These are phyloP conservation scores for Colletotrichum australisinense DNA, from an alignment of 2,329 filamentous ascomycete genomes.

Conservation along the genomic window DNA sequence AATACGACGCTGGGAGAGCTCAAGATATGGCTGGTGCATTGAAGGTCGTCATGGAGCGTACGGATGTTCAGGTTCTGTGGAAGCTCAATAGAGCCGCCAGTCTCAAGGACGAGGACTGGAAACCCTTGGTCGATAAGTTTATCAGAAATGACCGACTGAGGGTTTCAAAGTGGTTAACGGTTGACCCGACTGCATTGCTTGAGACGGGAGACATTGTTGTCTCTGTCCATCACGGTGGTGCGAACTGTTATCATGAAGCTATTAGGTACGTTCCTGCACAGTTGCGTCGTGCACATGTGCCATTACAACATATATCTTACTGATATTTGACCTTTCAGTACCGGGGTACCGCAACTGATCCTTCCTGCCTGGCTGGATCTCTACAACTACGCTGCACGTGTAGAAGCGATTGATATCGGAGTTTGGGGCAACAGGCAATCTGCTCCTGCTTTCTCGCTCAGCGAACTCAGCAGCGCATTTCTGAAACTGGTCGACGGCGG, in stretches of 20 bases:
- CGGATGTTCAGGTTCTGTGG: slow-evolving; percentile 47
- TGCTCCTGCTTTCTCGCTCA: slow-evolving; percentile 45
- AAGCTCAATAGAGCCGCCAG: slow-evolving; percentile 35
- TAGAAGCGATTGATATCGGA: slow-evolving; percentile 55
- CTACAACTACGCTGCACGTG: slow-evolving; percentile 56
- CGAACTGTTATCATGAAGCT: slow-evolving; percentile 56
- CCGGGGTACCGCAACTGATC: slow-evolving; percentile 57
- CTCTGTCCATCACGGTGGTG: slow-evolving; percentile 53
- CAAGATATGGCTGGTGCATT: slow-evolving; percentile 42
- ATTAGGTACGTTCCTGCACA: slow-evolving; percentile 46
- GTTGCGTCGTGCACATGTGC: background rate
- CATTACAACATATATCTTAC: background rate
- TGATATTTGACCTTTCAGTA: slow-evolving; percentile 40
- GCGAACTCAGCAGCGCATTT: slow-evolving; percentile 43
- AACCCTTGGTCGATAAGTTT: slow-evolving; percentile 34
- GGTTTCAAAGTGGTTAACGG: slow-evolving; percentile 44
- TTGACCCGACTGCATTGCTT: slow-evolving; percentile 47
- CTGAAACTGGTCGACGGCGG: slow-evolving; percentile 36
- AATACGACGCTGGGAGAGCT: slow-evolving; percentile 39
- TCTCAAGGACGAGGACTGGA: slow-evolving; percentile 33
- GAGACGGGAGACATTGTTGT: slow-evolving; percentile 47
- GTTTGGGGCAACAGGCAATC: slow-evolving; percentile 49
- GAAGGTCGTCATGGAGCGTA: slow-evolving; percentile 36
- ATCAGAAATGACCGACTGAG: slow-evolving; percentile 38
- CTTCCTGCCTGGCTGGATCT: slow-evolving; percentile 59